Evolutionary conservation across 1,284 basidiomycete genomes (phyloP), one percentile per base, ranked within the genome.

Genomic region (Dichomitus squalens): DNA sequence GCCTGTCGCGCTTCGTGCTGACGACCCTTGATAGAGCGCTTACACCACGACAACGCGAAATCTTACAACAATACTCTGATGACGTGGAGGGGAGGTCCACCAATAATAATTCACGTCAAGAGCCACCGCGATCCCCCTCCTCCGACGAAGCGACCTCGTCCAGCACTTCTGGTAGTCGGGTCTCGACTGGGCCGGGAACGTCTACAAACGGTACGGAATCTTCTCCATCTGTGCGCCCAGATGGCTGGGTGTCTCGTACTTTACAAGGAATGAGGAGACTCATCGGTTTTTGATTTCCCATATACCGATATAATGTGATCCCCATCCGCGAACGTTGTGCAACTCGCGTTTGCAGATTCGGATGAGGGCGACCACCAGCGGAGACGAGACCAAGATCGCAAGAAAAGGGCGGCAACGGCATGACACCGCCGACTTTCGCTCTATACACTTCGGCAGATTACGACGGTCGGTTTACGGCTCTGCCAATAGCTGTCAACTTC

Each of bases 31-130:
- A 39, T 67, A 96, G 95, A 75, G 85, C 90, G 25, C 79, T 98
- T 56, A 89, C 93, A 2, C 76, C 83, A 64, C 86, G 87, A 43
- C 95, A 98, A 79, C 88, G 90, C 58, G 87, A 93, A 72, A 87
- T 98, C 60, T 72, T 98, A 50, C 90, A 97, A 73, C 84, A 86
- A 64, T 98, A 93, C 68, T 95, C 93, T n/a, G 93, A 96, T 71
- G 94, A 96, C 65, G 82, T 93, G 18, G 94, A 96, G 75, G 93
- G 92, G 57, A 82, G 81, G 62, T 72, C 73, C 35, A 65, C 70
- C 23, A 6, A 36, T 20, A 60, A 43, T 51, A 63, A 31, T 53
- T 53, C 56, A 63, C 63, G 64, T 51, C 68, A 67, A 56, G 60
- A 65, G 41, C 50, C 67, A 35, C 34, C 56, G 36, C 34, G 40